Conservation (phyloP, 805 yeast genomes). For the Saturnispora bothae region DNA sequence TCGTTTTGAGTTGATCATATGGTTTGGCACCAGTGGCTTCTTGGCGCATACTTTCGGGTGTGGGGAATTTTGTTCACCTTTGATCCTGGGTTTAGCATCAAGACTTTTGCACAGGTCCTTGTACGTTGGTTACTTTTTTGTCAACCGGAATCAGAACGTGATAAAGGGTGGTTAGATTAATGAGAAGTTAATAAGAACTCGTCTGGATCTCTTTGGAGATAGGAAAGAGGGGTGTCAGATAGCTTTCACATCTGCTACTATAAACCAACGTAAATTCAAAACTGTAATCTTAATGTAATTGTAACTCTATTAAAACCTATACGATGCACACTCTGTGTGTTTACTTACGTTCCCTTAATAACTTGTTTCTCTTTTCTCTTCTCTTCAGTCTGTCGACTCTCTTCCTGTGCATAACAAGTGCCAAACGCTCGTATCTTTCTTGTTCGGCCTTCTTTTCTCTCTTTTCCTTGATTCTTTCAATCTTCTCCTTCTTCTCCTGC, state of each 20-base stretch:
- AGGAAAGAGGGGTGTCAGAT: slow-evolving; percentile 31
- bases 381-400: slow-evolving; percentile 81
- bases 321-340: not conserved
- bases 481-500: slow-evolving; percentile 40
- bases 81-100: not conserved
- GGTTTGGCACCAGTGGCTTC: not conserved
- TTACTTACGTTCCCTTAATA: slow-evolving; percentile 67
- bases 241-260: slow-evolving; percentile 24
- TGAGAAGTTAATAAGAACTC: slow-evolving; percentile 27
- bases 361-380: slow-evolving; percentile 90
- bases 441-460: slow-evolving; percentile 76
- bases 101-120: not conserved
- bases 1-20: slow-evolving; percentile 5
- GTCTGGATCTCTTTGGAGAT: slow-evolving; percentile 23
- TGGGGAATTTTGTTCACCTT: slow-evolving; percentile 6
- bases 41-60: slow-evolving; percentile 10
- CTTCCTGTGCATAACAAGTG: slow-evolving; percentile 84
- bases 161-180: slow-evolving; percentile 26
- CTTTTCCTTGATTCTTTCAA: slow-evolving; percentile 56
- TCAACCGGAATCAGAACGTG: slow-evolving; percentile 24
- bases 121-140: not conserved
- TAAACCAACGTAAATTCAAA: too few species aligned
- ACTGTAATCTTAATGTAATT: not conserved
- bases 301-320: not conserved
- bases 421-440: slow-evolving; percentile 76